Percentiles rank a stretch among this genome's conserved stretches.
Evolutionary conservation across 106 monocot species (phyloP).

Genomic region (Dendrobium huoshanense): DNA sequence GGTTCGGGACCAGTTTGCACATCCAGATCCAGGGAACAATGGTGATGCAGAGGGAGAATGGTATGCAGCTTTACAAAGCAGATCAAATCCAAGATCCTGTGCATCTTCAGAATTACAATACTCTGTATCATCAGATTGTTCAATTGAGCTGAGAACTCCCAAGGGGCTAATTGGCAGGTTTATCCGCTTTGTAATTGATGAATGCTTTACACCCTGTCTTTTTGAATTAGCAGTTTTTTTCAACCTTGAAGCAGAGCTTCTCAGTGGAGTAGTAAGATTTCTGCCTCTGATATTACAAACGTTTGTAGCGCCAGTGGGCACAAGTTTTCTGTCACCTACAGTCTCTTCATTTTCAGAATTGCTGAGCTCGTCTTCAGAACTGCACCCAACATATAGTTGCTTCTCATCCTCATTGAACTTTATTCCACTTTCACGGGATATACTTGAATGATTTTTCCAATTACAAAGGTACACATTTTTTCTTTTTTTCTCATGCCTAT

Average conservation of each 20-base stretch:
- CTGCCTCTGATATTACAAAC: constrained; percentile 5
- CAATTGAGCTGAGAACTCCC: constrained; percentile 28
- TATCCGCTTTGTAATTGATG: constrained; percentile 24
- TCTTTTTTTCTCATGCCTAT: constrained; percentile 25
- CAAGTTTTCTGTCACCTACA: constrained; percentile 24
- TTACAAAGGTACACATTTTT: constrained; percentile 80
- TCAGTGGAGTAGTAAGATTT: constrained; percentile 15
- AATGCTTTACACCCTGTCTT: constrained; percentile 17
- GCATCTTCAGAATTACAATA: constrained; percentile 42
- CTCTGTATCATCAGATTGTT: constrained; percentile 49
- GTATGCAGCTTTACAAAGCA: constrained; percentile 22
- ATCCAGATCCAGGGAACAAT: constrained; percentile 48
- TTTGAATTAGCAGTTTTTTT: constrained; percentile 28
- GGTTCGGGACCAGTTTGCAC: constrained; percentile 54
- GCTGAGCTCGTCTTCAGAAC: constrained; percentile 17
- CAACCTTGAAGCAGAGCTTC: constrained; percentile 33
- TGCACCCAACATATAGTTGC: constrained; percentile 30
- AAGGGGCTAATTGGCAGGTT: constrained; percentile 30
- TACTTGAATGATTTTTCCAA: constrained; percentile 63
- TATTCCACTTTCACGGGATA: constrained; percentile 51
- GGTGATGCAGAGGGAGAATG: constrained; percentile 61
- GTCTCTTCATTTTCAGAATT: constrained; percentile 25
- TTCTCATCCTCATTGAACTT: constrained; percentile 33
- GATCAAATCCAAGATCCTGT: constrained; percentile 15
- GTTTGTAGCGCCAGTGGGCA: constrained; percentile 14